A percentile compares a stretch with the other conserved stretches of the same genome.
Evolutionary conservation across 352 stramenopile genomes (phyloP).

Genomic region (Pseudoperonospora humuli): DNA sequence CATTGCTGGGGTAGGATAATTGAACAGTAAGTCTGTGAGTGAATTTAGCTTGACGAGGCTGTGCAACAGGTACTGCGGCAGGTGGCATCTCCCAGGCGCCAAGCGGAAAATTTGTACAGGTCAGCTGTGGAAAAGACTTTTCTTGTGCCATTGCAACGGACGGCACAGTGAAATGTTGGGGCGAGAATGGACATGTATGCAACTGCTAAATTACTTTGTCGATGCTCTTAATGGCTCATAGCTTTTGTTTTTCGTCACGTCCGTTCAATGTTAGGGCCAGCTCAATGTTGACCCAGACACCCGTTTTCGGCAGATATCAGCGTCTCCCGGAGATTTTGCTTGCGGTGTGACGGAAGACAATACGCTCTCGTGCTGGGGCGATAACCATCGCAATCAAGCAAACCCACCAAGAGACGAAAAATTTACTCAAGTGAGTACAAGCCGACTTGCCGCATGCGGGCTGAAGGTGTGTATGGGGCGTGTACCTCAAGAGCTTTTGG

Average conservation of each 20-base stretch:
- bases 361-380: conserved; percentile 59
- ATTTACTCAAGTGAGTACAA: conserved; percentile 63
- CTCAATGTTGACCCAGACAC: conserved; percentile 29
- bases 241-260: too few relatives aligned
- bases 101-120: conserved; percentile 62
- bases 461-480: too few relatives aligned
- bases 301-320: conserved; percentile 54
- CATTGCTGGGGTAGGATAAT: conserved; percentile 61
- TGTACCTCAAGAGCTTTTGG: too few relatives aligned
- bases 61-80: conserved; percentile 22
- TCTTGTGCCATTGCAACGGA: conserved; percentile 49
- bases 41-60: background rate
- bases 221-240: too few relatives aligned
- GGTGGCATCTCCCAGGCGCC: conserved; percentile 32
- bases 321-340: conserved; percentile 49
- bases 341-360: conserved; percentile 56
- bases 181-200: too few relatives aligned
- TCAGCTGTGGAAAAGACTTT: conserved; percentile 70
- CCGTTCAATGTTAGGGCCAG: conserved; percentile 29
- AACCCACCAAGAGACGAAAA: conserved; percentile 33
- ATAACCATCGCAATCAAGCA: conserved; percentile 60
- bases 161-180: too few relatives aligned
- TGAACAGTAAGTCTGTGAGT: background rate
- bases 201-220: too few relatives aligned
- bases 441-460: conserved; percentile 50